Evolutionary conservation across 2,329 filamentous ascomycete species (phyloP).

Genomic region (Dendryphion nanum): DNA sequence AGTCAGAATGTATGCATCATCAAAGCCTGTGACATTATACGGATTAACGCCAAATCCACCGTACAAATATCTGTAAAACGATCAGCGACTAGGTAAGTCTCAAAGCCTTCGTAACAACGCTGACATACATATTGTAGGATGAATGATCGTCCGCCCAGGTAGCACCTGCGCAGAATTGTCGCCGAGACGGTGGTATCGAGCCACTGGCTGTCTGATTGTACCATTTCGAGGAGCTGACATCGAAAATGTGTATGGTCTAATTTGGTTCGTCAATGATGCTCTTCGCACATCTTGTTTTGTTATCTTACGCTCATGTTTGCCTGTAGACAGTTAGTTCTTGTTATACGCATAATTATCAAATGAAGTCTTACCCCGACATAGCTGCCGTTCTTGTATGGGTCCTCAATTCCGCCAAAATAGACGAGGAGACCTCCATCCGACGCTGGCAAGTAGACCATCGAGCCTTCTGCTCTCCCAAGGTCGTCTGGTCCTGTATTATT

Average conservation of each 20-base stretch:
- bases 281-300: not conserved
- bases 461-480: conserved; percentile 58
- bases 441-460: conserved; percentile 59
- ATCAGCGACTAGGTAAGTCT: conserved; percentile 8
- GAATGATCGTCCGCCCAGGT: conserved; percentile 60
- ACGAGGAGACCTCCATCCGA: conserved; percentile 60
- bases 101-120: not conserved
- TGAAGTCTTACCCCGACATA: conserved; percentile 26
- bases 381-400: conserved; percentile 49
- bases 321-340: conserved; percentile 8
- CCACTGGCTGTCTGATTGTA: conserved; percentile 59
- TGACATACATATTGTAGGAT: conserved; percentile 62
- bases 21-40: conserved; percentile 51
- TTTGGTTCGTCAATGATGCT: conserved; percentile 3
- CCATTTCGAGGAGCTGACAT: conserved; percentile 60
- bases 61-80: conserved; percentile 55
- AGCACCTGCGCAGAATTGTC: conserved; percentile 61
- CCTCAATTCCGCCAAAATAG: conserved; percentile 61
- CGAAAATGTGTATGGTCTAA: conserved; percentile 59
- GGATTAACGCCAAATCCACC: conserved; percentile 54
- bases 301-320: conserved; percentile 37
- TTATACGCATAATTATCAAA: not conserved
- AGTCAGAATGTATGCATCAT: conserved; percentile 62
- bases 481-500: conserved; percentile 56
- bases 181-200: conserved; percentile 51